phyloP scores from a whole-genome alignment of 176 grass and related monocot species.

The Tillandsia leiboldiana region DNA sequence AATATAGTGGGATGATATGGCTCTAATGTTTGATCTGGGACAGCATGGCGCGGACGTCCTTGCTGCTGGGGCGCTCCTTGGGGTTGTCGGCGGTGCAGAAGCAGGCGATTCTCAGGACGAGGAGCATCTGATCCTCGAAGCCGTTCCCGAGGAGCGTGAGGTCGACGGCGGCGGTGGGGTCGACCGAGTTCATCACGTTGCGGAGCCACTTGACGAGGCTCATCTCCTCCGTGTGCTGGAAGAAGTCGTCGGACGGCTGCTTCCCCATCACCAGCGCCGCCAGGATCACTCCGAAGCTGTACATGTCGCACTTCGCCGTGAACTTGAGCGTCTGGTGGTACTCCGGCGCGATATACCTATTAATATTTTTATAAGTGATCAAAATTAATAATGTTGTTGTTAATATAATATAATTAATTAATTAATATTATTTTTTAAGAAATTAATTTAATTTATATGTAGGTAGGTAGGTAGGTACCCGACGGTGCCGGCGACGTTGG shows the following conservation, averaged over 20 bases:
- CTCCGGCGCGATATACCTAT: slow-evolving; percentile 58
- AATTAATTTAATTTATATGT: too few relatives aligned
- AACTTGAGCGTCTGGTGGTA: slow-evolving; percentile 68
- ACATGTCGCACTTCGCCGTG: slow-evolving; percentile 77
- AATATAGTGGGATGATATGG: too few relatives aligned
- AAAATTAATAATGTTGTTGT: too few relatives aligned
- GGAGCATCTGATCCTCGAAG: slow-evolving; percentile 57
- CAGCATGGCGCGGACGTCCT: slow-evolving; percentile 58
- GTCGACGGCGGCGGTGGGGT: slow-evolving; percentile 37
- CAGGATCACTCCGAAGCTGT: slow-evolving; percentile 85
- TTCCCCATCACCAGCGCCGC: slow-evolving; percentile 68
- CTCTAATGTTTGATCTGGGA: slow-evolving; percentile 33
- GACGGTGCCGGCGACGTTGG: slow-evolving; percentile 52
- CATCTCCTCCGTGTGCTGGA: slow-evolving; percentile 50
- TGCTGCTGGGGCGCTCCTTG: slow-evolving; percentile 47
- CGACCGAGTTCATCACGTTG: slow-evolving; percentile 13
- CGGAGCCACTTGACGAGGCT: slow-evolving; percentile 51
- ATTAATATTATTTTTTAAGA: too few relatives aligned
- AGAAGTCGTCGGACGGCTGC: slow-evolving; percentile 60
- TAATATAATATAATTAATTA: too few relatives aligned
- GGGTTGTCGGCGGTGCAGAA: slow-evolving; percentile 64
- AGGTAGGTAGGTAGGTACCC: slow-evolving; percentile 27
- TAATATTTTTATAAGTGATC: too few relatives aligned
- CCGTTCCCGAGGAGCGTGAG: slow-evolving; percentile 25
- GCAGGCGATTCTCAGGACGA: slow-evolving; percentile 51